Evolutionary conservation across 257 asterid genomes (phyloP).

Genomic region (Jacaranda mimosifolia): DNA sequence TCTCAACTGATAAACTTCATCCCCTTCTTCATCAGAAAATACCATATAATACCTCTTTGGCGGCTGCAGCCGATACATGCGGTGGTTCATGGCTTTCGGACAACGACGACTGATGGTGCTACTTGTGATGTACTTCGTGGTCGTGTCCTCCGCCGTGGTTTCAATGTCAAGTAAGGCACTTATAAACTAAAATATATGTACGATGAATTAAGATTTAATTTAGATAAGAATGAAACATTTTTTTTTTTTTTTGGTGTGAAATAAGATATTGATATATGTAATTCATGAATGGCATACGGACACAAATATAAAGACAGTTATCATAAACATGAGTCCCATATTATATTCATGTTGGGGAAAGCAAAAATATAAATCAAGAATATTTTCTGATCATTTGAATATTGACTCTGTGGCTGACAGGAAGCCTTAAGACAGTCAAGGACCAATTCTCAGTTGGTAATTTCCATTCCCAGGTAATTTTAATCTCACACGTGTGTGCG

Average conservation of each 20-base stretch:
- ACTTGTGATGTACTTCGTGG: slow-evolving; percentile 37
- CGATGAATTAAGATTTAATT: neutral
- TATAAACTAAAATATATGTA: neutral
- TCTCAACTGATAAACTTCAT: neutral
- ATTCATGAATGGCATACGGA: too few species aligned
- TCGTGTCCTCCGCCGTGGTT: slow-evolving; percentile 37
- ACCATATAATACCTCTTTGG: too few species aligned
- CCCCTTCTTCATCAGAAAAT: neutral
- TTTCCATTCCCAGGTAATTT: slow-evolving; percentile 40
- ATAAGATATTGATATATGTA: too few species aligned
- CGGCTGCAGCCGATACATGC: neutral
- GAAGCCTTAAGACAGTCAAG: slow-evolving; percentile 34
- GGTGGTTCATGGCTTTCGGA: slow-evolving; percentile 37
- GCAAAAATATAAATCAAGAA: too few species aligned
- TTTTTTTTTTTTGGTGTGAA: too few species aligned
- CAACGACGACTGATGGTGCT: slow-evolving; percentile 43
- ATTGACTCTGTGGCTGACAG: slow-evolving; percentile 26
- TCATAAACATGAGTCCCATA: too few species aligned
- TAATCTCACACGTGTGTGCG: too few species aligned
- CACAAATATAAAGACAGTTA: too few species aligned
- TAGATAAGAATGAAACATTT: neutral
- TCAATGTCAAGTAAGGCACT: slow-evolving; percentile 43
- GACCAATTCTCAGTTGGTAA: neutral
- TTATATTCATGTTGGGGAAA: too few species aligned
- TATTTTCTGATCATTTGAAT: neutral